Conservation (phyloP, 345 rosid species). For the Heritiera fomes region DNA sequence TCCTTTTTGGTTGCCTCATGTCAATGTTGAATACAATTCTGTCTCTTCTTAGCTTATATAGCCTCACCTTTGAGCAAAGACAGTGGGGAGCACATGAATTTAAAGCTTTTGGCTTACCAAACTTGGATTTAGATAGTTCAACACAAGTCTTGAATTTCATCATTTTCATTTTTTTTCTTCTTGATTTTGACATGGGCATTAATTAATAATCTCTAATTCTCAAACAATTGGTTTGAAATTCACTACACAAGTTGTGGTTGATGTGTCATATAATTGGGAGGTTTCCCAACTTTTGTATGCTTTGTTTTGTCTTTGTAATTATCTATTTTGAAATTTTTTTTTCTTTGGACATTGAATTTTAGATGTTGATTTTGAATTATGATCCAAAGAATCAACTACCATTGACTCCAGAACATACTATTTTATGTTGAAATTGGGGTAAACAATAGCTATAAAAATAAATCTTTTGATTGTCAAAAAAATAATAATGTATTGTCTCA, state of each 20-base stretch:
- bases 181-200: slow-evolving; percentile 8
- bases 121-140: neutral
- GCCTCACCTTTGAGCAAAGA: neutral
- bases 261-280: neutral
- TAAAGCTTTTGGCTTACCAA: neutral
- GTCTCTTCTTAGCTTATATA: slow-evolving; percentile 11
- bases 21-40: neutral
- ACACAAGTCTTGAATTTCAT: neutral
- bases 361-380: neutral
- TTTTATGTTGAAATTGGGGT: too few species aligned
- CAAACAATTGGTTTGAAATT: too few species aligned
- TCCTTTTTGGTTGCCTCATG: neutral
- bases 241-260: neutral
- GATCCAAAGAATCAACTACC: neutral
- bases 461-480: too few species aligned
- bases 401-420: too few species aligned
- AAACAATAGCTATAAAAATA: too few species aligned
- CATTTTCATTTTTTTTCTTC: neutral
- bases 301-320: neutral
- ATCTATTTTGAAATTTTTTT: neutral
- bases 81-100: neutral
- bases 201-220: neutral
- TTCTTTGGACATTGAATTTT: too few species aligned
- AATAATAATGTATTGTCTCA: too few species aligned
- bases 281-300: neutral